Conservation (phyloP, 441 rosid genomes). For the Metrosideros polymorpha region DNA sequence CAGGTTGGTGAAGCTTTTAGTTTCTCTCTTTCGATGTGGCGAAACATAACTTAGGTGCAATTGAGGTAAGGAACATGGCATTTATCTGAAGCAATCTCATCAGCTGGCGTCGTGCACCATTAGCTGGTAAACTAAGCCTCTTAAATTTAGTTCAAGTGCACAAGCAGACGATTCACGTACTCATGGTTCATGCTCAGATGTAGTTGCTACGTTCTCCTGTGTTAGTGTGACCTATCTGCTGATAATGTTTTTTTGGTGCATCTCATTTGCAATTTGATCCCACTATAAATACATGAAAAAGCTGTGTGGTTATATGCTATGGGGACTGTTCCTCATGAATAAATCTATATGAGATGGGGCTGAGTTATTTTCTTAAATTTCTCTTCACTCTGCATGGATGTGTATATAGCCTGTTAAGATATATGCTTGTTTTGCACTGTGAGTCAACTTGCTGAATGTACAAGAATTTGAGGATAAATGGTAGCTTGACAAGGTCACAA, state of each 20-base stretch:
- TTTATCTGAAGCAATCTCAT: neutral
- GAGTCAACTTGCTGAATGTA: neutral
- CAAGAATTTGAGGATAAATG: neutral
- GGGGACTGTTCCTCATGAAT: neutral
- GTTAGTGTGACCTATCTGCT: neutral
- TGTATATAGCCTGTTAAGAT: neutral
- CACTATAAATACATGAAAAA: neutral
- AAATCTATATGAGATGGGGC: neutral
- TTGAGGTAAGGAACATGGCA: neutral
- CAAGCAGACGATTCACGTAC: neutral
- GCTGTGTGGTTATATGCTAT: neutral
- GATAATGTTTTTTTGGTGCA: neutral
- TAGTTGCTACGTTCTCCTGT: neutral
- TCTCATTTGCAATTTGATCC: neutral
- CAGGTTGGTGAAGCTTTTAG: constrained; percentile 32
- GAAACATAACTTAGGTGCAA: neutral
- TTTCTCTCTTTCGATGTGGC: neutral
- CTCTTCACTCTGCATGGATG: neutral
- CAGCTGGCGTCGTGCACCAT: neutral
- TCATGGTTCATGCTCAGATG: neutral
- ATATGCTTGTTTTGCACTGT: neutral
- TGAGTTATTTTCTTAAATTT: neutral
- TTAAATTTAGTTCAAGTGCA: neutral
- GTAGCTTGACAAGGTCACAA: neutral
- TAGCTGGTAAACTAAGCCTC: neutral